Evolutionary conservation across 495 filamentous ascomycete genomes (phyloP).

Genomic region (Penicillium odoratum): DNA sequence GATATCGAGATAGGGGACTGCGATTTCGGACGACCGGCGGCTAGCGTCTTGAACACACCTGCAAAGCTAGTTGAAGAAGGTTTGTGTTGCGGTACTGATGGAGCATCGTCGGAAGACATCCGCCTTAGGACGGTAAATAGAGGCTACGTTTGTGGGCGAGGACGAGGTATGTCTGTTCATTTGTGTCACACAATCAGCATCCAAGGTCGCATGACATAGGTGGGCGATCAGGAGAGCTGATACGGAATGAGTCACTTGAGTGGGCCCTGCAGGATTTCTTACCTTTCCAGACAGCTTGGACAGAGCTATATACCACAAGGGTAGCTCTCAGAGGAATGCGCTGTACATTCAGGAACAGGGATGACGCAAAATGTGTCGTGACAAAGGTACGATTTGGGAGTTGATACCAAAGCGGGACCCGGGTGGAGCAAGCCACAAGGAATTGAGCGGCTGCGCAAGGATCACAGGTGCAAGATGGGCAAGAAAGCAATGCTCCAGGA

Average conservation of each 20-base stretch:
- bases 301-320: conserved; percentile 18
- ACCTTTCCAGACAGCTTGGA: conserved; percentile 7
- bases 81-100: conserved; percentile 36
- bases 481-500: neutral
- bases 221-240: neutral
- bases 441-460: conserved; percentile 2
- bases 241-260: neutral
- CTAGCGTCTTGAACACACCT: conserved; percentile 50
- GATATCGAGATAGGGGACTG: conserved; percentile 38
- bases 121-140: conserved; percentile 29
- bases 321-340: conserved; percentile 10
- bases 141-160: neutral
- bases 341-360: conserved; percentile 20
- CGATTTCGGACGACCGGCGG: conserved; percentile 41
- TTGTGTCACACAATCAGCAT: conserved; percentile 11
- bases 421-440: conserved; percentile 7
- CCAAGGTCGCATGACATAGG: conserved; percentile 1
- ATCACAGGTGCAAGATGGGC: neutral
- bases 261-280: neutral
- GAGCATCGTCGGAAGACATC: conserved; percentile 52
- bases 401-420: conserved; percentile 16
- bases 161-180: neutral
- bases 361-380: conserved; percentile 10
- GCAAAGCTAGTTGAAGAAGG: conserved; percentile 43
- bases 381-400: conserved; percentile 16